Evolutionary conservation across 148 eudicot genomes (phyloP), one percentile per base, ranked within the genome.

Genomic region (Pharnaceum exiguum): DNA sequence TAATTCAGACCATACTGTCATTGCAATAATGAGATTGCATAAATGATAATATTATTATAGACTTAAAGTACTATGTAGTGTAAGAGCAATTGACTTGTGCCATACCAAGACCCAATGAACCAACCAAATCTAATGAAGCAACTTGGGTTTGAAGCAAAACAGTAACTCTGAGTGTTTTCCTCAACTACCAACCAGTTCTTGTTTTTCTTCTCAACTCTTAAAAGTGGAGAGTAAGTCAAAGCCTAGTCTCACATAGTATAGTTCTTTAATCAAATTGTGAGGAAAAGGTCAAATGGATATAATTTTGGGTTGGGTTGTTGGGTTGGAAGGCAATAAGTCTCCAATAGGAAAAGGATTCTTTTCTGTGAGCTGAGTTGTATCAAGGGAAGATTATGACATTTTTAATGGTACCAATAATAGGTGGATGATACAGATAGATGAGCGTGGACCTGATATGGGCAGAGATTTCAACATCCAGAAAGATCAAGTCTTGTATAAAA

Each of bases 71-170:
- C n/a, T n/a, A n/a, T n/a, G n/a, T n/a, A n/a, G n/a, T 31, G 22
- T 17, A 13, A 40, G 16, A 32, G 11, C 39, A 12, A 44, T 33
- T 57, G 7, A 66, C n/a, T n/a, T n/a, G 38, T 57, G 35, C 2
- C 22, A 28, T 57, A 49, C 38, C 49, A 48, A 57, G 24, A 57
- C 57, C 37, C 38, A 40, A 26, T 43, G 42, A 51, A 51, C 36
- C 71, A 51, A 59, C 59, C 51, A 67, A 18, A 59, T 67, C 58
- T 54, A n/a, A n/a, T n/a, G n/a, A n/a, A 23, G 8, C 64, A 58
- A 40, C 23, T 67, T 67, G 64, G 58, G 39, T 58, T 58, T 19
- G 51, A 24, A 51, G 24, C 30, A 18, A 52, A n/a, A 39, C 57
- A 48, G 17, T 57, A 42, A 37, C 39, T 37, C 13, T 19, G 33